Conservation (phyloP, 148 eudicot genomes). For the Chenopodium formosanum region DNA sequence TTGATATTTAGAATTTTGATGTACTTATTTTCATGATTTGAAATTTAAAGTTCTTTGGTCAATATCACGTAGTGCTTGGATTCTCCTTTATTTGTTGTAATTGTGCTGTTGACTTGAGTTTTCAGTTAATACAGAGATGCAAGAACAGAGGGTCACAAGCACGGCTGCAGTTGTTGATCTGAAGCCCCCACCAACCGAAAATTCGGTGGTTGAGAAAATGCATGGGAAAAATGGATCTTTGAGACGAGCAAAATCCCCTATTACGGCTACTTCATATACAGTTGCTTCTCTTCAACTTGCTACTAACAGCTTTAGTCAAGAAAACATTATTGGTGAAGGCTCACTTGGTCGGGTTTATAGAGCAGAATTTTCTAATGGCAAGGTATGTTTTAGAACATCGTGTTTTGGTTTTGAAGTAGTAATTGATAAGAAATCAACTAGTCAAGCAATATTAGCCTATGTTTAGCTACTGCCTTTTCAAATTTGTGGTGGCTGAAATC, state of each 20-base stretch:
- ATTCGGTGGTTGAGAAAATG: conserved; percentile 47
- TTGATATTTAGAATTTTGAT: not conserved
- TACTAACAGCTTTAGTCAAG: conserved; percentile 95
- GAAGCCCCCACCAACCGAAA: conserved; percentile 73
- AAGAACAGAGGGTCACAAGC: conserved; percentile 67
- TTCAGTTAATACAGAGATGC: conserved; percentile 58
- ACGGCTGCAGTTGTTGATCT: conserved; percentile 53
- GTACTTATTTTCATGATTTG: not conserved
- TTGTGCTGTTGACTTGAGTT: conserved; percentile 14
- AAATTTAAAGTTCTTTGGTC: not conserved
- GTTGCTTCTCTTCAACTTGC: conserved; percentile 93
- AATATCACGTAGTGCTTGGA: not conserved
- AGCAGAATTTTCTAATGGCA: conserved; percentile 91
- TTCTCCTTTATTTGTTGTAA: not conserved
- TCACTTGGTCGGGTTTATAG: conserved; percentile 97
- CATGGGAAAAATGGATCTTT: conserved; percentile 76
- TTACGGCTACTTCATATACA: conserved; percentile 81
- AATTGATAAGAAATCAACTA: not conserved
- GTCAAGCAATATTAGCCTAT: not conserved
- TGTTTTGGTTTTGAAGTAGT: not conserved
- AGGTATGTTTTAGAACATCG: conserved; percentile 45
- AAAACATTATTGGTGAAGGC: conserved; percentile 89
- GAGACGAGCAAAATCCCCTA: conserved; percentile 71
- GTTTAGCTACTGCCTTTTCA: not conserved
- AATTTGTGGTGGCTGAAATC: no score